Base-by-base conservation (phyloP, 148 eudicot species). In the Rhododendron vialii region DNA sequence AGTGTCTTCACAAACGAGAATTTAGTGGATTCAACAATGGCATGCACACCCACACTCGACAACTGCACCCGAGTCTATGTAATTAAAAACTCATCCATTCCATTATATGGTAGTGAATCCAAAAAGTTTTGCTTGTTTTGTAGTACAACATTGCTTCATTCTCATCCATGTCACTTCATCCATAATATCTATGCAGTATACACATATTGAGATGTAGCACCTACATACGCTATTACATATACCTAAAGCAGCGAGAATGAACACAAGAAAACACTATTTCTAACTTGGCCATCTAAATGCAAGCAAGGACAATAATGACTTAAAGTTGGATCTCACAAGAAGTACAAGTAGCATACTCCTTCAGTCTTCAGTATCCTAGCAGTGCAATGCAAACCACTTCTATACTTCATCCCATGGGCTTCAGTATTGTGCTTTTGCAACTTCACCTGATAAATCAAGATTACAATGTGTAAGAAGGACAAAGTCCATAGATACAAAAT, bases 401-500 rank as follows among this genome's bases (percentile, higher is more conserved):
- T 93, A 85, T 95, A 95, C 90, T 90, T 93, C 18, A 92, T 88
- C 33, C 95, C 98, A 85, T 93, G 90, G 26, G 88, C 88, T 87
- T 93, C 96, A 20, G 98, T 91, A 82, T 97, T 95, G 92, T 97
- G 95, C 71, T 93, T 96, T 87, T 97, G 99, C 69, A 96, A 90
- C 93, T 93, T 96, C 85, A 96, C 99, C 98, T 95, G 90, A 75
- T 30, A 90, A 82, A 17, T 81, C 11, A 76, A 84, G 53, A 73
- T 84, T 18, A 26, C 17, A 43, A 13, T 9, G 35, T 26, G 55
- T 43, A 82, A 45, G 33, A 84, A 73, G 7, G 67, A 83, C 17
- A 83, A 28, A 69, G 73, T 5, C 41, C 43, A 24, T 3, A 63
- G 26, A 82, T 11, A 78, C 24, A 1, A 69, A 69, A 69, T 26